These are phyloP conservation scores for Trametes sanguinea DNA, from an alignment of 768 basidiomycete genomes.

Conservation along the genomic window DNA sequence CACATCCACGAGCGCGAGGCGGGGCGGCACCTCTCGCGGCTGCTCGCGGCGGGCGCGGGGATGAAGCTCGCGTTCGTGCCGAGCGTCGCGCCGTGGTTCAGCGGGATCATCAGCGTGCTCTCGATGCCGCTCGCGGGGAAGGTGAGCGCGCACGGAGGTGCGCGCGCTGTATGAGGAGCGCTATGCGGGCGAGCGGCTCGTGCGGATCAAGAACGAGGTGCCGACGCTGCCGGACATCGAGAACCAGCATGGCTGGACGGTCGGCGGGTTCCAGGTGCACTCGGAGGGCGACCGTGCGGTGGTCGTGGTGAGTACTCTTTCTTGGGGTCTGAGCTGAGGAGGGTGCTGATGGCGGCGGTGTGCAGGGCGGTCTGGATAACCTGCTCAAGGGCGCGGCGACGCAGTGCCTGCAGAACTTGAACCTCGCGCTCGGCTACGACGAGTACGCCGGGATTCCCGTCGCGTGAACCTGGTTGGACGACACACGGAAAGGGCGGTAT, in stretches of 20 bases:
- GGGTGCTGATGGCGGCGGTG: background rate
- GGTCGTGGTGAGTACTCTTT: conserved; percentile 68
- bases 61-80: conserved; percentile 85
- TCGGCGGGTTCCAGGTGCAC: conserved; percentile 94
- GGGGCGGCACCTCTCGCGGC: conserved; percentile 72
- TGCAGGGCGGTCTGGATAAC: conserved; percentile 91
- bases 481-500: background rate
- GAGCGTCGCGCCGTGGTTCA: conserved; percentile 90
- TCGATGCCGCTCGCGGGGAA: conserved; percentile 75
- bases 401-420: conserved; percentile 95
- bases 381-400: conserved; percentile 97
- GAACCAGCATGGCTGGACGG: conserved; percentile 83
- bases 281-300: conserved; percentile 88
- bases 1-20: conserved; percentile 99
- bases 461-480: conserved; percentile 4
- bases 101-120: conserved; percentile 88
- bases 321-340: background rate
- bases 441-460: conserved; percentile 80
- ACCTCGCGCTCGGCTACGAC: conserved; percentile 84
- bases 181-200: conserved; percentile 75
- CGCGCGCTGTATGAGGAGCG: conserved; percentile 70
- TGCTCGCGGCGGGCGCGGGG: conserved; percentile 38
- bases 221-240: conserved; percentile 76
- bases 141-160: conserved; percentile 73
- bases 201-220: conserved; percentile 66